These are phyloP conservation scores for Eucalyptus fibrosa DNA, from an alignment of 345 rosid genomes.

Conservation along the genomic window DNA sequence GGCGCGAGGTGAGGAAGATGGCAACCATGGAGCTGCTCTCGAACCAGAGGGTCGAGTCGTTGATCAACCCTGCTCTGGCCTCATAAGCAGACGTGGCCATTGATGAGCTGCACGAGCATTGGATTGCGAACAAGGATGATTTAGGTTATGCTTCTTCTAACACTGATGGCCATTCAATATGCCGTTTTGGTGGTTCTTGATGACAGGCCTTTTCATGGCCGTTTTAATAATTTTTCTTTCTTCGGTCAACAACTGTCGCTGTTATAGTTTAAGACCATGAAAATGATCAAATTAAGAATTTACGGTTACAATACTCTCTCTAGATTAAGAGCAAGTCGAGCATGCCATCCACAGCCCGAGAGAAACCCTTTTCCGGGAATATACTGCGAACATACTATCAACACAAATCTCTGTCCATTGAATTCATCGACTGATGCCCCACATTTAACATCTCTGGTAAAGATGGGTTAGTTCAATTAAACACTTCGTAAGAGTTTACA, in stretches of 20 bases:
- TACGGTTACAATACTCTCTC: background rate
- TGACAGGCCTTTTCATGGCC: background rate
- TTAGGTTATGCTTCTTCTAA: background rate
- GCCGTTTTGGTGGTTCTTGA: background rate
- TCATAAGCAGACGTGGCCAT: background rate
- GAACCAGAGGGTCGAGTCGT: background rate
- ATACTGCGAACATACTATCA: background rate
- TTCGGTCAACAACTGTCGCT: background rate
- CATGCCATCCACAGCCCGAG: background rate
- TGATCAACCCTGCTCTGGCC: background rate
- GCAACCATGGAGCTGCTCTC: constrained; percentile 7
- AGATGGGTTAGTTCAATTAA: background rate
- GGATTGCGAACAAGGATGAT: background rate
- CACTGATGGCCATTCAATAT: background rate
- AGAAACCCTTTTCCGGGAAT: background rate
- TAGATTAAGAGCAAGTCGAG: background rate
- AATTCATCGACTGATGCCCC: background rate
- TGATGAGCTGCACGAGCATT: background rate
- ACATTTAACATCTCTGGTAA: background rate
- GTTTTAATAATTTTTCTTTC: background rate
- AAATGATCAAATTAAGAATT: background rate
- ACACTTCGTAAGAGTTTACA: background rate
- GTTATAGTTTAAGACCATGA: background rate
- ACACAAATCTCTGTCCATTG: background rate
- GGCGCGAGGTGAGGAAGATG: constrained; percentile 21